Base-by-base conservation (phyloP, 2,329 filamentous ascomycete genomes). In the Neurospora crassa region DNA sequence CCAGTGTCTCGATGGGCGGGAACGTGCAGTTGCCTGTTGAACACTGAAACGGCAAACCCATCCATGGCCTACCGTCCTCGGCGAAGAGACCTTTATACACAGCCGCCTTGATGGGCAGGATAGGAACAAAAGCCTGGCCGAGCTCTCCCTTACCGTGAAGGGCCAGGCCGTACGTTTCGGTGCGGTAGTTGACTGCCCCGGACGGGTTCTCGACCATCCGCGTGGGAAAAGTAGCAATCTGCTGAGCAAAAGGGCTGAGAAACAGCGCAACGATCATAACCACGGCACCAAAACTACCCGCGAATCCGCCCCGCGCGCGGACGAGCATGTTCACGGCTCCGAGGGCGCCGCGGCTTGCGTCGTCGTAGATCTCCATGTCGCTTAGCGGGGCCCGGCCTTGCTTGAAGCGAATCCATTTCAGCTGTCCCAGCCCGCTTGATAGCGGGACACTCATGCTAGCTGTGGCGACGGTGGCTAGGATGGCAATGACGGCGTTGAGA, bases 81-180 rank as follows among this genome's bases (percentile, higher is more conserved):
- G 78, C 78, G 45, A 80, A 80, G 5, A 80, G 76, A 6, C 79
- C 79, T 67, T 79, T 78, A 68, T 80, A 80, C 7, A 80, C 78
- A 2, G 78, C 78, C 1, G 78, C 76, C 68, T 80, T 80, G 67
- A 80, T 74, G 1, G 79, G 77, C 18, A 80, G 71, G 24, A 79
- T 76, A 0, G 79, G 79, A 0, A 80, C 78, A 18, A 78, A 80
- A 1, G 77, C 76, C 7, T 77, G 77, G 14, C 53, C 24, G 71
- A 69, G 42, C 6, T 67, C 69, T 67, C 68, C 72, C 24, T 73
- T 45, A 67, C 78, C 76, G 1, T 75, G 75, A 4, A 79, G 70
- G 2, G 78, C 78, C 0, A 75, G 75, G 2, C 75, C 75, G 68
- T 79, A 80, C 34, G 76, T 76, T 40, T 76, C 71, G 1, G 79